These are phyloP conservation scores for Lactuca saligna DNA, from an alignment of 129 eudicot genomes.

Conservation along the genomic window DNA sequence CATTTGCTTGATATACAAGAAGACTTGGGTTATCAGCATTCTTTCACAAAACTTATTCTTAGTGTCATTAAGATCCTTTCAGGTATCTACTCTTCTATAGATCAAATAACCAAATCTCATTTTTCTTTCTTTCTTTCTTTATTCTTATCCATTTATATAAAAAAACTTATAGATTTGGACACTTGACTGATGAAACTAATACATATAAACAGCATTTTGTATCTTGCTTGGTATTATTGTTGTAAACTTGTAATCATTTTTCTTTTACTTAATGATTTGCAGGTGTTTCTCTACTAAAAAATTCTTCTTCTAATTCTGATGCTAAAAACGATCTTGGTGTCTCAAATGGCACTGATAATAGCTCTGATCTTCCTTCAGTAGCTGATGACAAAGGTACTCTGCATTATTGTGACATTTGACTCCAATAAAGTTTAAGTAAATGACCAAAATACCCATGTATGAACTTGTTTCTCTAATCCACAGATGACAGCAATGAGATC, in stretches of 20 bases:
- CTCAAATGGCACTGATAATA: conserved; percentile 34
- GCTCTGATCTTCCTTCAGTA: conserved; percentile 26
- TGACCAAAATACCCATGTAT: background rate
- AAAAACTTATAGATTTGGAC: no score
- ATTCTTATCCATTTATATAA: no score
- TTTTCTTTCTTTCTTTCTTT: background rate
- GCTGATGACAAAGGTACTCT: conserved; percentile 42
- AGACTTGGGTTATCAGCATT: conserved; percentile 42
- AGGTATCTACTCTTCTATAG: conserved; percentile 43
- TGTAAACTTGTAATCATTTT: background rate
- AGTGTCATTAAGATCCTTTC: conserved; percentile 80
- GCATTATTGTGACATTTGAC: background rate
- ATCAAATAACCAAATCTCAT: conserved; percentile 6
- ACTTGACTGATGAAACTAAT: background rate
- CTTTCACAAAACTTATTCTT: conserved; percentile 65
- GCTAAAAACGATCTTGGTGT: conserved; percentile 27
- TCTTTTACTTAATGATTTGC: conserved; percentile 12
- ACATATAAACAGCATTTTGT: background rate
- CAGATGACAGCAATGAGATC: conserved; percentile 45
- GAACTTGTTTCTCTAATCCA: conserved; percentile 14
- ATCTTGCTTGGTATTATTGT: conserved; percentile 13
- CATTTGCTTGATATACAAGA: conserved; percentile 82
- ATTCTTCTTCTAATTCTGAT: conserved; percentile 35
- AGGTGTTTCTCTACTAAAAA: conserved; percentile 60
- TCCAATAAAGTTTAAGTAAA: no score